These are phyloP conservation scores for Biscogniauxia mediterranea DNA, from an alignment of 2,329 filamentous ascomycete species.

Conservation along the genomic window DNA sequence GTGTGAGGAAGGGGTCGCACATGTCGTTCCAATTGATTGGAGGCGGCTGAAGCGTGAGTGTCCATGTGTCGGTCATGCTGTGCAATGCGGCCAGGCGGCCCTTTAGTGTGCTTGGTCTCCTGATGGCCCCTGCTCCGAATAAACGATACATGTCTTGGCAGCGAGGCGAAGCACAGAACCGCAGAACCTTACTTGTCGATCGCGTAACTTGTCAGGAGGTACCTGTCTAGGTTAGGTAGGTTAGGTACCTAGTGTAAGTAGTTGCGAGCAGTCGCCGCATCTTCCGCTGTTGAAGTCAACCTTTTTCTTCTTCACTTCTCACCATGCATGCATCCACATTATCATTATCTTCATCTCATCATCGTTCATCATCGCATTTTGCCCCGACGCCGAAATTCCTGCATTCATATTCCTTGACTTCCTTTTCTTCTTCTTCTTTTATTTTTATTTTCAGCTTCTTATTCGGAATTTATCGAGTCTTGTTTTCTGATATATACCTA, in stretches of 20 bases:
- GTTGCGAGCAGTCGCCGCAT: not conserved
- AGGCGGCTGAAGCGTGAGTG: constrained; percentile 2
- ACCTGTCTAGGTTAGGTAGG: no score
- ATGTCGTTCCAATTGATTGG: constrained; percentile 1
- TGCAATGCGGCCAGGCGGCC: not conserved
- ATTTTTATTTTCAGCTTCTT: not conserved
- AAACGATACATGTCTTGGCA: not conserved
- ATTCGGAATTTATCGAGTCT: no score
- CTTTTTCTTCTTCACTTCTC: not conserved
- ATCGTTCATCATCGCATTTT: not conserved
- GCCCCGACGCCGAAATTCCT: not conserved
- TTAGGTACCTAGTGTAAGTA: not conserved
- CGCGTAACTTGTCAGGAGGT: not conserved
- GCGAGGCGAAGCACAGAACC: not conserved
- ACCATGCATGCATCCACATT: not conserved
- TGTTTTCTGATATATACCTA: no score
- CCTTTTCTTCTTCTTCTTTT: no score
- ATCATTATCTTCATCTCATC: no score
- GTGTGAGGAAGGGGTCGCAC: not conserved
- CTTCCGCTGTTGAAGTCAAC: not conserved
- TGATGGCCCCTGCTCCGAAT: not conserved
- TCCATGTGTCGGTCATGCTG: not conserved
- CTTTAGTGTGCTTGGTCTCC: not conserved
- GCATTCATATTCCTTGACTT: not conserved
- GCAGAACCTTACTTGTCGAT: not conserved